Conservation (phyloP, 2,329 filamentous ascomycete species). For the Fusarium transvaalense region DNA sequence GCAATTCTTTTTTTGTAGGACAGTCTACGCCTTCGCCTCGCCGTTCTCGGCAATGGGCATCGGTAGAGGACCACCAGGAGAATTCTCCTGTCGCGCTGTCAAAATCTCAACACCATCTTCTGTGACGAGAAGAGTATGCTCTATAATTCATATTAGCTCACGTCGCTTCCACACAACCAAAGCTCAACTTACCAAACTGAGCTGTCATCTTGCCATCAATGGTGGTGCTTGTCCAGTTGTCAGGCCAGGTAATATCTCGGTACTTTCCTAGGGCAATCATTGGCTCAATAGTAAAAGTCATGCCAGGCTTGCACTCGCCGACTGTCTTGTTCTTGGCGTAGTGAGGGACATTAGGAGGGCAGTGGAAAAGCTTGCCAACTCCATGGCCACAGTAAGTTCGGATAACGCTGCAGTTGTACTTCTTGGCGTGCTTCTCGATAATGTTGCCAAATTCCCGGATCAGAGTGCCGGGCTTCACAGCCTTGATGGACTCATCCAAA, state of each 20-base stretch:
- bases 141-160: conserved; percentile 56
- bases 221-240: conserved; percentile 98
- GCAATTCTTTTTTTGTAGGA: conserved; percentile 12
- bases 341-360: conserved; percentile 92
- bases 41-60: conserved; percentile 59
- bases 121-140: conserved; percentile 87
- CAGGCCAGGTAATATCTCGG: conserved; percentile 95
- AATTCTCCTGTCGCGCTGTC: conserved; percentile 78
- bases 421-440: conserved; percentile 96
- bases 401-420: conserved; percentile 87
- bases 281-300: conserved; percentile 99
- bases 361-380: conserved; percentile 94
- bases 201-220: conserved; percentile 90
- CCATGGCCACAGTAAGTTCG: conserved; percentile 97
- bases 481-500: conserved; percentile 88
- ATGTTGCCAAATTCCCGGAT: conserved; percentile 94
- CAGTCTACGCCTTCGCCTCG: conserved; percentile 28
- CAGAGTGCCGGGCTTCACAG: conserved; percentile 92
- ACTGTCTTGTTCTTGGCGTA: conserved; percentile 99
- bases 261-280: conserved; percentile 97
- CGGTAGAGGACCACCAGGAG: conserved; percentile 78
- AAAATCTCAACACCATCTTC: conserved; percentile 85
- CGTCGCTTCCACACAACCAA: not conserved
- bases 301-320: conserved; percentile 91
- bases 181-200: conserved; percentile 79